Conservation (phyloP, 352 stramenopile species). For the Globisporangium splendens region DNA sequence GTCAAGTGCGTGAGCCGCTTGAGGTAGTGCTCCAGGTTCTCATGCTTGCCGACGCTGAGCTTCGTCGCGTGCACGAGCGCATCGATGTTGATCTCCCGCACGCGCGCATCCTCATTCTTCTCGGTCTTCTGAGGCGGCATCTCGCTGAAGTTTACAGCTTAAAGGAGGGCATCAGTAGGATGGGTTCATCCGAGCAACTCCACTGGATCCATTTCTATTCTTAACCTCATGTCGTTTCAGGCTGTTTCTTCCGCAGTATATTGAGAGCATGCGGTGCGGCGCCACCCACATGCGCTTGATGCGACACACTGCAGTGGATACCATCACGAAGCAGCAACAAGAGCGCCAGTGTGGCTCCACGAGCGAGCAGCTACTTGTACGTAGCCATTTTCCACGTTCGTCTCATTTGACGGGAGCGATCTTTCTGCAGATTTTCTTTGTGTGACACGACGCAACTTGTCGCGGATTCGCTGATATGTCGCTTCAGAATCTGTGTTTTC, state of each 20-base stretch:
- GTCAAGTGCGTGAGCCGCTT: constrained; percentile 71
- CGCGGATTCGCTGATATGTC: constrained; percentile 6
- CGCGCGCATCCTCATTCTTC: constrained; percentile 8
- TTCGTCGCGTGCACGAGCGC: constrained; percentile 61
- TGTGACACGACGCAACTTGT: constrained; percentile 3
- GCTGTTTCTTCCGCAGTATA: no score
- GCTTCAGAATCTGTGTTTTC: not conserved
- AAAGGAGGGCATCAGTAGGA: no score
- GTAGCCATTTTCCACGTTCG: constrained; percentile 2
- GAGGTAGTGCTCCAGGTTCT: constrained; percentile 64
- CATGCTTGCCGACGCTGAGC: constrained; percentile 58
- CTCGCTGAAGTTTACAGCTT: no score
- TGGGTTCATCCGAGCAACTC: no score
- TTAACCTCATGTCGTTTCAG: no score
- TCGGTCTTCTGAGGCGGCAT: constrained; percentile 1
- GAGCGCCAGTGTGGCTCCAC: no score
- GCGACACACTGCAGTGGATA: no score
- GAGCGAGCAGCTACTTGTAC: not conserved
- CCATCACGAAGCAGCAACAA: no score
- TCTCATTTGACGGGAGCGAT: not conserved
- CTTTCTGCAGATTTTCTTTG: constrained; percentile 9
- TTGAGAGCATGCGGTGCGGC: no score
- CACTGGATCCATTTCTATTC: no score
- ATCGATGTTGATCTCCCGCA: constrained; percentile 55
- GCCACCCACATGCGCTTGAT: no score